phyloP scores from a whole-genome alignment of 441 rosid genomes.

The Gossypium schwendimanii region DNA sequence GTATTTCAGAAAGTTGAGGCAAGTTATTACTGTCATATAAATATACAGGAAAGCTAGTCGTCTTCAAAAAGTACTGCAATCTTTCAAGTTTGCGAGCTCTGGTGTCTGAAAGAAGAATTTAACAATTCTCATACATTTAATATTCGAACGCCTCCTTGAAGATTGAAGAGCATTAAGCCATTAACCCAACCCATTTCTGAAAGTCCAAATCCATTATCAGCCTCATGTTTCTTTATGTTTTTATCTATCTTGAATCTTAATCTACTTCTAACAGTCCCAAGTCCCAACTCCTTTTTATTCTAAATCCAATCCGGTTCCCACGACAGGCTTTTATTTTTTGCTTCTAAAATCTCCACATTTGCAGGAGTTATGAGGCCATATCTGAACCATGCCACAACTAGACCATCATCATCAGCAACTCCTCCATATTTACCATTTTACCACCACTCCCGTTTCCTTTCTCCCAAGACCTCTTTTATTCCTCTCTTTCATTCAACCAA shows the following conservation, averaged over 20 bases:
- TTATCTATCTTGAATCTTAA: neutral
- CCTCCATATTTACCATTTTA: constrained; percentile 41
- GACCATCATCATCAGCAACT: constrained; percentile 7
- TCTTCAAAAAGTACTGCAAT: neutral
- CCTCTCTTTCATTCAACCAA: constrained; percentile 11
- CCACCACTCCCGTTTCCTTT: constrained; percentile 23
- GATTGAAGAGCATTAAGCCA: neutral
- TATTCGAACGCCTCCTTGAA: neutral
- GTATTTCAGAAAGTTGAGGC: neutral
- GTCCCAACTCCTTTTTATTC: neutral
- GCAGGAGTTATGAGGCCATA: constrained; percentile 23
- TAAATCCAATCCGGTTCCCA: neutral
- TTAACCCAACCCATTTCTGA: neutral
- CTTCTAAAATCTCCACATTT: neutral
- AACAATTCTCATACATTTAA: neutral
- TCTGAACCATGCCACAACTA: constrained; percentile 9
- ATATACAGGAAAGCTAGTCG: constrained; percentile 8
- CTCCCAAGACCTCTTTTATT: constrained; percentile 10
- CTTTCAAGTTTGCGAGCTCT: neutral
- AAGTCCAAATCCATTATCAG: neutral
- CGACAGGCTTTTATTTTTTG: neutral
- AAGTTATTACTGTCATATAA: constrained; percentile 12
- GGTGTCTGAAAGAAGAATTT: neutral
- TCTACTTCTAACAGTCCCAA: neutral
- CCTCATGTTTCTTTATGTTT: neutral